A percentile compares a stretch with the other conserved stretches of the same genome.
Evolutionary conservation across 2,329 filamentous ascomycete species (phyloP).

Genomic region (Aspergillus transmontanensis): DNA sequence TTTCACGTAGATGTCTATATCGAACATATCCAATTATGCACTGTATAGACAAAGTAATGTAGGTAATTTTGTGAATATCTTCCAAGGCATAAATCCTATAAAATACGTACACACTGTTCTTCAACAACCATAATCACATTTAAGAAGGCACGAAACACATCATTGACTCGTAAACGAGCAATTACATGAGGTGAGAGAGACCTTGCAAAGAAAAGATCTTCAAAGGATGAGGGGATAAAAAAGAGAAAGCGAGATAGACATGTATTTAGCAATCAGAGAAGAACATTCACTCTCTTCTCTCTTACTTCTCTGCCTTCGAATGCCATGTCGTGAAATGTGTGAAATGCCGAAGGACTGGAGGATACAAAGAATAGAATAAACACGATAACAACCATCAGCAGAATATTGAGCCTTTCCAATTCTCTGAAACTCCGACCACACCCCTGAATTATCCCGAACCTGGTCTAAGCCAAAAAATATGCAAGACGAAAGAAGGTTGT

Average conservation of each 20-base stretch:
- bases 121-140: neutral
- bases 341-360: slow-evolving; percentile 6
- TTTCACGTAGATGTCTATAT: neutral
- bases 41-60: neutral
- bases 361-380: slow-evolving; percentile 10
- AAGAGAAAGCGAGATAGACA: slow-evolving; percentile 2
- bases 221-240: neutral
- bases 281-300: neutral
- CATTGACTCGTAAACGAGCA: slow-evolving; percentile 14
- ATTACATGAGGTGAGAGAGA: neutral
- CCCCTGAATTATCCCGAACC: slow-evolving; percentile 12
- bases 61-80: neutral
- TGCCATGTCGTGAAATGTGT: neutral
- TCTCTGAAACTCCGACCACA: slow-evolving; percentile 1
- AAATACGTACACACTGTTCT: neutral
- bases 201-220: slow-evolving; percentile 6
- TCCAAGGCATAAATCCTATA: neutral
- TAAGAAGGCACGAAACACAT: neutral
- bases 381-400: neutral
- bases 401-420: slow-evolving; percentile 5
- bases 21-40: neutral
- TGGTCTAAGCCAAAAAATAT: slow-evolving; percentile 21
- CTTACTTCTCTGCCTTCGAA: neutral
- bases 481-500: slow-evolving; percentile 15
- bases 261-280: slow-evolving; percentile 3